phyloP scores from a whole-genome alignment of 1,284 basidiomycete genomes.

The Rhodotorula sp. region DNA sequence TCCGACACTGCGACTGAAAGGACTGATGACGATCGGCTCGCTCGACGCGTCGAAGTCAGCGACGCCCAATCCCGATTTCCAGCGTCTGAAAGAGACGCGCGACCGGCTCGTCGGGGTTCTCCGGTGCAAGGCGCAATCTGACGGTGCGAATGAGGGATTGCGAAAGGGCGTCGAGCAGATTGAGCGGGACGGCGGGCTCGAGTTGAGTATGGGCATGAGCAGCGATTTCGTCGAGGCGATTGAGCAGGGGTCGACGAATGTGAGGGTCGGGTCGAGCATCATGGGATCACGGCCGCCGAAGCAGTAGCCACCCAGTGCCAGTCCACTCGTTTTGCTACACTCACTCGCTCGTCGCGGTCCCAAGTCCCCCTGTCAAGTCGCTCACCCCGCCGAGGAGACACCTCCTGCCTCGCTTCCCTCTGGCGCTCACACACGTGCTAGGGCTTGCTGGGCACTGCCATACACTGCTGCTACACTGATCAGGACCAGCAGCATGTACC shows the following conservation, averaged over 20 bases:
- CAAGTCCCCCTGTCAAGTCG: not conserved
- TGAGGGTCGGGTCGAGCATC: conserved; percentile 87
- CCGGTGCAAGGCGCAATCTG: conserved; percentile 33
- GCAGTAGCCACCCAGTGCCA: not conserved
- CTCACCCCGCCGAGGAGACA: no score
- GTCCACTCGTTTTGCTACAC: fast-evolving
- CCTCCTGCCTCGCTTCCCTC: no score
- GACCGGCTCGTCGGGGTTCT: conserved; percentile 55
- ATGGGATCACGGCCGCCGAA: conserved; percentile 61
- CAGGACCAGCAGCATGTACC: not conserved
- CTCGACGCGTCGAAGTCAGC: conserved; percentile 63
- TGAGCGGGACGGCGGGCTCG: conserved; percentile 57
- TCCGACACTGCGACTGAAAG: conserved; percentile 69
- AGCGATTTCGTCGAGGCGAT: conserved; percentile 88
- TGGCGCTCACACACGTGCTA: not conserved
- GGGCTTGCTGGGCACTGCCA: not conserved
- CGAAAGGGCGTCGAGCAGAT: conserved; percentile 56
- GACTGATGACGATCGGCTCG: conserved; percentile 96
- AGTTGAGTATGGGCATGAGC: conserved; percentile 98
- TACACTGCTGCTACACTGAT: not conserved
- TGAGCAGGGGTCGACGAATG: conserved; percentile 76
- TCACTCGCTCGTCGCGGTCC: not conserved
- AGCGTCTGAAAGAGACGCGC: conserved; percentile 63
- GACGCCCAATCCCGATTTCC: conserved; percentile 80
- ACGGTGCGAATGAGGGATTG: conserved; percentile 51